Evolutionary conservation across 2,329 filamentous ascomycete species (phyloP).

Genomic region (Diaporthe humulicola): DNA sequence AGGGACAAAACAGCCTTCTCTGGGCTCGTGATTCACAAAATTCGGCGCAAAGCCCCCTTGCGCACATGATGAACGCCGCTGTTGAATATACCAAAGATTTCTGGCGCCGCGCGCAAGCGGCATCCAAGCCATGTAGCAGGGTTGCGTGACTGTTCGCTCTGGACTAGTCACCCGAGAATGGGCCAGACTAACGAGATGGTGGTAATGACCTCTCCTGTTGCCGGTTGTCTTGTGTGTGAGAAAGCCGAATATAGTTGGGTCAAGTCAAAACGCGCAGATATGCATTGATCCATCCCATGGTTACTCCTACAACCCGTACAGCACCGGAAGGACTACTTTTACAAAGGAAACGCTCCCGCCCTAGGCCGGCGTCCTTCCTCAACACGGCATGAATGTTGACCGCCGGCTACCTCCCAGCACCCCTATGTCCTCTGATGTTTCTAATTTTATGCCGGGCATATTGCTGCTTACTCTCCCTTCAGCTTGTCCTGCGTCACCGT

Average conservation of each 20-base stretch:
- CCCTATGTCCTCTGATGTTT: background rate
- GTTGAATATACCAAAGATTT: background rate
- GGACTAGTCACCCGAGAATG: background rate
- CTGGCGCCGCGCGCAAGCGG: background rate
- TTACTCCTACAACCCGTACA: constrained; percentile 33
- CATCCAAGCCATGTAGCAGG: background rate
- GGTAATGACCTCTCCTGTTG: too few species aligned
- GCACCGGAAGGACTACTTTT: constrained; percentile 30
- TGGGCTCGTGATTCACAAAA: background rate
- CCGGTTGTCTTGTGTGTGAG: background rate
- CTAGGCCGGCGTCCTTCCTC: constrained; percentile 25
- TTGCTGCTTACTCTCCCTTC: constrained; percentile 69
- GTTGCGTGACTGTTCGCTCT: background rate
- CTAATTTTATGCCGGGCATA: background rate
- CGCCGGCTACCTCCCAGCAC: background rate
- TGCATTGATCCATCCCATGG: constrained; percentile 37
- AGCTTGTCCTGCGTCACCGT: constrained; percentile 76
- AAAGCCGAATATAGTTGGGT: background rate
- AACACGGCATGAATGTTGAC: constrained; percentile 11
- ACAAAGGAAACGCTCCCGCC: constrained; percentile 36
- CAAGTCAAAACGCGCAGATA: constrained; percentile 29
- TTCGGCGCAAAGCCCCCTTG: background rate
- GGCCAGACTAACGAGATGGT: background rate
- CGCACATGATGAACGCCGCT: background rate
- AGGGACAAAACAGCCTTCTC: background rate